Percentiles rank a stretch among this genome's conserved stretches.
Evolutionary conservation across 768 basidiomycete genomes (phyloP).

Genomic region (Psilocybe azurescens): DNA sequence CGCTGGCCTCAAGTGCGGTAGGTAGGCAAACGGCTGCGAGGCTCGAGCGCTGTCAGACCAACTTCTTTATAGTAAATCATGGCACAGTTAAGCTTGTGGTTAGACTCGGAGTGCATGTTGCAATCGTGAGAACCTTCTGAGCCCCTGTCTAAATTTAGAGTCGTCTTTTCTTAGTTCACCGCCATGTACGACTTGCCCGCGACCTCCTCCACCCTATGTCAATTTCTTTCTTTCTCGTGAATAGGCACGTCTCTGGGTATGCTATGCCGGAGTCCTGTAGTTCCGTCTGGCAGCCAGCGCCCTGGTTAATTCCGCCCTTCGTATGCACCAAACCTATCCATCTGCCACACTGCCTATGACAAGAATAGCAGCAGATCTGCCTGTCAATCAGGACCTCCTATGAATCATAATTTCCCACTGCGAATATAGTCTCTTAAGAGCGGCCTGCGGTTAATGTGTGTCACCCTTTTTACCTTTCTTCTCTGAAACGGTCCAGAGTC

Average conservation of each 20-base stretch:
- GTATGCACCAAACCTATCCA: constrained; percentile 8
- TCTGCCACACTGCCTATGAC: background rate
- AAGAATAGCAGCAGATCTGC: constrained; percentile 8
- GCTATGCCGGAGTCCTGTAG: background rate
- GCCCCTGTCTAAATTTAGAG: constrained; percentile 7
- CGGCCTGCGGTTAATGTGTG: constrained; percentile 7
- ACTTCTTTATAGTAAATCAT: constrained; percentile 1
- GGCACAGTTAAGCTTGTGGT: background rate
- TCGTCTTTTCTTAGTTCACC: background rate
- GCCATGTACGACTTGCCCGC: background rate
- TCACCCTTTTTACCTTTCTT: constrained; percentile 21
- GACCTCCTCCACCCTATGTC: background rate
- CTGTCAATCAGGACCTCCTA: constrained; percentile 7
- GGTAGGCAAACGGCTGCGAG: background rate
- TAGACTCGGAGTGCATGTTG: background rate
- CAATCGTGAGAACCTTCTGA: background rate
- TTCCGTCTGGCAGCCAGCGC: constrained; percentile 13
- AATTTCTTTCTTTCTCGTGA: background rate
- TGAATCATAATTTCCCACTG: constrained; percentile 9
- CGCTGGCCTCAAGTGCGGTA: constrained; percentile 14
- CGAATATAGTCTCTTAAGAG: constrained; percentile 12
- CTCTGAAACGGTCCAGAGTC: constrained; percentile 19
- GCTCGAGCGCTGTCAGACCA: constrained; percentile 1
- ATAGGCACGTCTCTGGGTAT: background rate
- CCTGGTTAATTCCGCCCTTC: constrained; percentile 5